Conservation (phyloP, 169 alveolate species). For the Eimeria maxima region DNA sequence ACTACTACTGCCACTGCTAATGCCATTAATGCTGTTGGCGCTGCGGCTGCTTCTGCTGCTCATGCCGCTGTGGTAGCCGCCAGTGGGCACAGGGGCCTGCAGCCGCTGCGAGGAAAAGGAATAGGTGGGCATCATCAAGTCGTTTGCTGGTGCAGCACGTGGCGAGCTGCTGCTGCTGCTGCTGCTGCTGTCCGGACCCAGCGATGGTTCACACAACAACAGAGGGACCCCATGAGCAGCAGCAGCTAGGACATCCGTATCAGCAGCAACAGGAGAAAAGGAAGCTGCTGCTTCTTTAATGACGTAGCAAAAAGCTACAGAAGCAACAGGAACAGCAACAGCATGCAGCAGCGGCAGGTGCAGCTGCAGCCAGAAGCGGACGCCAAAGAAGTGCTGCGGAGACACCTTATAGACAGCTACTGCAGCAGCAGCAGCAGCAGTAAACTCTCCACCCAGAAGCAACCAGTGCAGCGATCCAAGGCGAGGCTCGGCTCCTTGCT, state of each 20-base stretch:
- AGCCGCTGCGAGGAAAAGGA: neutral
- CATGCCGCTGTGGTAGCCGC: neutral
- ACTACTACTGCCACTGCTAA: neutral
- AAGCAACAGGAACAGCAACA: conserved; percentile 11
- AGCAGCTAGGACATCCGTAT: neutral
- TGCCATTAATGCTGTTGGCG: neutral
- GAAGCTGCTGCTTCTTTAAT: neutral
- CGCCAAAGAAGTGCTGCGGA: neutral
- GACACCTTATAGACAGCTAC: neutral
- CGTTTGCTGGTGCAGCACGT: neutral
- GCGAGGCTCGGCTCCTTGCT: neutral
- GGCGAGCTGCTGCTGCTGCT: conserved; percentile 30
- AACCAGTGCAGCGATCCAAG: neutral
- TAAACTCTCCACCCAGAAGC: neutral
- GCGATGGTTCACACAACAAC: neutral
- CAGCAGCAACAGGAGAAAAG: conserved; percentile 3
- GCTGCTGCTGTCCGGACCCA: conserved; percentile 23
- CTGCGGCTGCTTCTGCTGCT: conserved; percentile 49
- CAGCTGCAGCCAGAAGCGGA: conserved; percentile 45
- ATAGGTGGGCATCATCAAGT: neutral
- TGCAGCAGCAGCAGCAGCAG: conserved; percentile 11
- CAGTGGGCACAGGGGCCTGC: neutral
- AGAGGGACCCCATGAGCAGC: conserved; percentile 42
- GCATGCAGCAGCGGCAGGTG: conserved; percentile 30
- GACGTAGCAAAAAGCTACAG: conserved; percentile 25